These are phyloP conservation scores for Alloascoidea hylecoeti DNA, from an alignment of 805 yeast genomes.

Conservation along the genomic window DNA sequence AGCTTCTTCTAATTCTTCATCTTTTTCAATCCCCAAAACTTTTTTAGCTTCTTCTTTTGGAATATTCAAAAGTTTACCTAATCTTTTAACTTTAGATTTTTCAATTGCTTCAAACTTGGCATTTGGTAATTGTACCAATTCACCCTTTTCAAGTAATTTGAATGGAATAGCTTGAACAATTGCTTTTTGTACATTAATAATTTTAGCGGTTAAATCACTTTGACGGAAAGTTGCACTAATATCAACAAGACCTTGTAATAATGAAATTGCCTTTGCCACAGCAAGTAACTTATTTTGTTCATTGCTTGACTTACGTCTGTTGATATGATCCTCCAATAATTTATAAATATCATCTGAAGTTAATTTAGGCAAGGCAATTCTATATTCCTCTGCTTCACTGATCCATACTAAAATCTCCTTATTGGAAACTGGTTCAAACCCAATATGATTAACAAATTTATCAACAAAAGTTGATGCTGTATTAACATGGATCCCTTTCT, in stretches of 20 bases:
- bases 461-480: slow-evolving; percentile 76
- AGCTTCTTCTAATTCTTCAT: slow-evolving; percentile 29
- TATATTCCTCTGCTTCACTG: slow-evolving; percentile 54
- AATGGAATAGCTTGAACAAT: slow-evolving; percentile 63
- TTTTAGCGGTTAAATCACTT: slow-evolving; percentile 43
- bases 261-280: slow-evolving; percentile 47
- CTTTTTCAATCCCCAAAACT: slow-evolving; percentile 35
- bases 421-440: slow-evolving; percentile 29
- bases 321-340: slow-evolving; percentile 42
- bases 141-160: slow-evolving; percentile 33
- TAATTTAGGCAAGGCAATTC: slow-evolving; percentile 23
- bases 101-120: slow-evolving; percentile 35
- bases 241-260: slow-evolving; percentile 63
- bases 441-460: slow-evolving; percentile 46
- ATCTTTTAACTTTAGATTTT: slow-evolving; percentile 32
- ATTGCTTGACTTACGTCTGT: slow-evolving; percentile 18
- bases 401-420: slow-evolving; percentile 44
- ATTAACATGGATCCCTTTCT: slow-evolving; percentile 64
- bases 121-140: slow-evolving; percentile 71
- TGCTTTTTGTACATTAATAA: slow-evolving; percentile 55
- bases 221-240: slow-evolving; percentile 72
- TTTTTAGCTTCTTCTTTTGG: slow-evolving; percentile 39
- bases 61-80: slow-evolving; percentile 52
- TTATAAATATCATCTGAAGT: slow-evolving; percentile 31
- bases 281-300: slow-evolving; percentile 35